These are phyloP conservation scores for Ceratocystis alfenasii DNA, from an alignment of 2,329 filamentous ascomycete species.

Conservation along the genomic window DNA sequence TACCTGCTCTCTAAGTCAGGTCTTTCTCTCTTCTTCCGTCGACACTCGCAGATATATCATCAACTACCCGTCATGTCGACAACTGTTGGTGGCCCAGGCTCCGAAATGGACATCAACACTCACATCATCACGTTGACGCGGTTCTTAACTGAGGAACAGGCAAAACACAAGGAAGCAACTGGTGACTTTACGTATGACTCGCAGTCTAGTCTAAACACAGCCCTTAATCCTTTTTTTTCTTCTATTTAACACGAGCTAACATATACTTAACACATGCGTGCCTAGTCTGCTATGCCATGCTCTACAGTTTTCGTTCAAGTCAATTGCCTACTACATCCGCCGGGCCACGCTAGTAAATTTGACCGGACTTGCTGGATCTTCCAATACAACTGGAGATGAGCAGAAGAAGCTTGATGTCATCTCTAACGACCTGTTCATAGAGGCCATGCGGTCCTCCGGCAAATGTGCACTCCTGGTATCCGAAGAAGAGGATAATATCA, in stretches of 20 bases:
- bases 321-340: constrained; percentile 97
- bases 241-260: constrained; percentile 13
- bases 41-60: not conserved
- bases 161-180: constrained; percentile 84
- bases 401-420: constrained; percentile 99
- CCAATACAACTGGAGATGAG: constrained; percentile 91
- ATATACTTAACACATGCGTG: not conserved
- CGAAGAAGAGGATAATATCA: constrained; percentile 89
- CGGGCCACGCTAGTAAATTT: constrained; percentile 91
- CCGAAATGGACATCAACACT: constrained; percentile 69
- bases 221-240: not conserved
- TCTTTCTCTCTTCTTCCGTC: not conserved
- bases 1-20: not conserved
- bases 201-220: not conserved
- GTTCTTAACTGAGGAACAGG: constrained; percentile 91
- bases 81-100: constrained; percentile 26
- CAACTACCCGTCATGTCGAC: constrained; percentile 19
- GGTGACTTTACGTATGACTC: constrained; percentile 82
- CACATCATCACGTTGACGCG: constrained; percentile 91
- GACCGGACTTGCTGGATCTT: constrained; percentile 84
- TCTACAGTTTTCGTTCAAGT: constrained; percentile 99
- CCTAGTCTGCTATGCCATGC: constrained; percentile 84
- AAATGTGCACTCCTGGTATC: constrained; percentile 90
- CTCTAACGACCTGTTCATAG: constrained; percentile 94
- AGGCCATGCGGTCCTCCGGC: constrained; percentile 84